Base-by-base conservation (phyloP, 805 yeast genomes). In the Yamadazyma olivae region DNA sequence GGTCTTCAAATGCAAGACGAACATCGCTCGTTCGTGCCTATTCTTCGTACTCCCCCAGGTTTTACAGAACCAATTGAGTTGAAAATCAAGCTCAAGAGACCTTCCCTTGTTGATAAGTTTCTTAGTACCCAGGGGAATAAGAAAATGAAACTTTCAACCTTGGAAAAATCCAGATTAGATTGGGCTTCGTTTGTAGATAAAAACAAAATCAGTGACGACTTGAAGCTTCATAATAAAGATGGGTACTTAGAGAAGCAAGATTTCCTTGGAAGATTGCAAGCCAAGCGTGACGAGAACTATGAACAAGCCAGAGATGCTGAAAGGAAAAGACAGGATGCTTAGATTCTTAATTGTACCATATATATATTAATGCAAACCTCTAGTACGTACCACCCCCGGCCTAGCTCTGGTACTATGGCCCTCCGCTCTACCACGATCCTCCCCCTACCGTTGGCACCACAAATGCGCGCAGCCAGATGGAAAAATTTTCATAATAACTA, bases 161-260 rank as follows among this genome's bases (percentile, higher is more conserved):
- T 93, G 45, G 98, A 93, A 56, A 93, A 93, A 60, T 85, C 95
- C 1, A 70, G 95, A 44, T 69, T 93, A 33, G 99, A 93, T 60
- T 93, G 98, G 95, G 95, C 95, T 1, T 78, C 85, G 31, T 89
- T 85, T 61, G 96, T 93, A 20, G 97, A 91, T 60, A 74, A 83
- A 45, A 80, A 81, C 45, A 89, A 89, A 38, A 81, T 93, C 31
- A 71, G 76, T 35, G 96, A 87, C 46, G 99, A 93, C 44, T 74
- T 93, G 53, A 74, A 71, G 32, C 72, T 76, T 38, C 83, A 82
- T 53, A 90, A 89, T 56, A 90, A 85, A 66, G 93, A 81, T 35
- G 99, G 99, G 6, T 93, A 81, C 60, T 64, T 93, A 51, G 95
- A 87, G 43, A 88, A 79, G 54, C 97, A 91, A 58, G 96, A 85